A percentile compares a stretch with the other conserved stretches of the same genome.
Evolutionary conservation across 352 stramenopile genomes (phyloP).

Genomic region (Halophytophthora batemanensis): DNA sequence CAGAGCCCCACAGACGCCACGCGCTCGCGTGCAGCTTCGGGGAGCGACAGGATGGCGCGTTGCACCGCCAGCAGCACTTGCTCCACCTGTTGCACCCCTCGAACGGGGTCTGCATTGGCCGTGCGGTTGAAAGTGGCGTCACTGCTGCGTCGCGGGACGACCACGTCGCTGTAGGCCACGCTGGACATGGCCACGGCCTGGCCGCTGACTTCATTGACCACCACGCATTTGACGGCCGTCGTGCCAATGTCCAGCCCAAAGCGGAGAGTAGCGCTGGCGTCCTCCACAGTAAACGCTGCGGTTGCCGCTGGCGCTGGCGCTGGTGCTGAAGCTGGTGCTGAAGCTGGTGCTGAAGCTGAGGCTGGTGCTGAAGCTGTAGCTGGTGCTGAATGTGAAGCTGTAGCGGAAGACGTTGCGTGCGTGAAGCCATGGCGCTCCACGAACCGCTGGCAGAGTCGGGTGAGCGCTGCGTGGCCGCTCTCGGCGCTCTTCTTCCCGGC

Average conservation of each 20-base stretch:
- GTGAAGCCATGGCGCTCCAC: conserved; percentile 34
- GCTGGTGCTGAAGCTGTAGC: neutral
- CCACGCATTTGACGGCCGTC: conserved; percentile 70
- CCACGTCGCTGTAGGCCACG: conserved; percentile 36
- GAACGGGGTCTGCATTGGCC: conserved; percentile 14
- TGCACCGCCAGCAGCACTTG: conserved; percentile 45
- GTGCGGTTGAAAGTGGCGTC: too few species aligned
- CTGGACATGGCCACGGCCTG: conserved; percentile 33
- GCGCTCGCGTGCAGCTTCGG: conserved; percentile 14
- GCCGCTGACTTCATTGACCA: conserved; percentile 33
- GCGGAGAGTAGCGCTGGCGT: conserved; percentile 21
- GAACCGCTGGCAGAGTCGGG: conserved; percentile 36
- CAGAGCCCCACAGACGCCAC: conserved; percentile 62
- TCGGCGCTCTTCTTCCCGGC: conserved; percentile 38
- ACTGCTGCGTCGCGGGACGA: conserved; percentile 4
- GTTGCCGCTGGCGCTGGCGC: conserved; percentile 1
- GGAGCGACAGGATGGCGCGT: conserved; percentile 31
- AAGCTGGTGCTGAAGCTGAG: neutral
- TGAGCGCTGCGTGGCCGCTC: conserved; percentile 38
- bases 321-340: neutral
- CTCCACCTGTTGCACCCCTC: conserved; percentile 45
- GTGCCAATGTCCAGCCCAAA: conserved; percentile 78
- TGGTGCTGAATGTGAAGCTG: neutral
- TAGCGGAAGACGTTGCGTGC: neutral
- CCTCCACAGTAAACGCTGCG: conserved; percentile 2